phyloP scores from a whole-genome alignment of 495 filamentous ascomycete genomes.

The Aspergillus leporis region DNA sequence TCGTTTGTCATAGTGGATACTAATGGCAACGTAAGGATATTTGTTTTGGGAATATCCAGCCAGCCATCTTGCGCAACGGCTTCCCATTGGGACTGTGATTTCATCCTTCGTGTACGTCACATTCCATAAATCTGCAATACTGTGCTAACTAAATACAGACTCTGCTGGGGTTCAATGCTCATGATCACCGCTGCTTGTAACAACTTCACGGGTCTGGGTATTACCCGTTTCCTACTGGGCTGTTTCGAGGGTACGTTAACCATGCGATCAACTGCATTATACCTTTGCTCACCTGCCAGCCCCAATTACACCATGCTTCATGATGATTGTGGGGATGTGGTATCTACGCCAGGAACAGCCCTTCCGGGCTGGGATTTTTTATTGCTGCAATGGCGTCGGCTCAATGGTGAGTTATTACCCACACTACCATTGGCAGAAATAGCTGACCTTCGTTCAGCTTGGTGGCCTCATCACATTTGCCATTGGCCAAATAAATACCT shows the following conservation, averaged over 20 bases:
- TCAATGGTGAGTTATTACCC: constrained; percentile 29
- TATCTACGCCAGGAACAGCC: constrained; percentile 31
- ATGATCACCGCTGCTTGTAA: constrained; percentile 37
- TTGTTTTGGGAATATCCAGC: constrained; percentile 39
- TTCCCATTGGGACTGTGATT: constrained; percentile 39
- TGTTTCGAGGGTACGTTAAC: constrained; percentile 24
- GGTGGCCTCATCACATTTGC: constrained; percentile 52
- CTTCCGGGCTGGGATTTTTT: constrained; percentile 39
- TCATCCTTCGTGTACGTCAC: constrained; percentile 12
- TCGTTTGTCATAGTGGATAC: not conserved
- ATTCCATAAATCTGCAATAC: not conserved
- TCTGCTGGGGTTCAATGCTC: constrained; percentile 42
- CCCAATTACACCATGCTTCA: constrained; percentile 45
- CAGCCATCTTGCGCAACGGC: constrained; percentile 46
- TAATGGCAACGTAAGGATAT: constrained; percentile 6
- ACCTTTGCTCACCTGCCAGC: constrained; percentile 10
- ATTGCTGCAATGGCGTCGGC: constrained; percentile 49
- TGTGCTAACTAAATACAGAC: constrained; percentile 4
- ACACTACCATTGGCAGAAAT: not conserved
- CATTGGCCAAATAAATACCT: constrained; percentile 48
- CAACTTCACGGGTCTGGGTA: constrained; percentile 38
- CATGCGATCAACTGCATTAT: not conserved
- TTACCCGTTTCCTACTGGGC: constrained; percentile 44
- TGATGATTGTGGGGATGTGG: constrained; percentile 40
- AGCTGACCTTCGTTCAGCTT: not conserved